Conservation (phyloP, 1,284 basidiomycete genomes). For the Fomitopsis pinicola region DNA sequence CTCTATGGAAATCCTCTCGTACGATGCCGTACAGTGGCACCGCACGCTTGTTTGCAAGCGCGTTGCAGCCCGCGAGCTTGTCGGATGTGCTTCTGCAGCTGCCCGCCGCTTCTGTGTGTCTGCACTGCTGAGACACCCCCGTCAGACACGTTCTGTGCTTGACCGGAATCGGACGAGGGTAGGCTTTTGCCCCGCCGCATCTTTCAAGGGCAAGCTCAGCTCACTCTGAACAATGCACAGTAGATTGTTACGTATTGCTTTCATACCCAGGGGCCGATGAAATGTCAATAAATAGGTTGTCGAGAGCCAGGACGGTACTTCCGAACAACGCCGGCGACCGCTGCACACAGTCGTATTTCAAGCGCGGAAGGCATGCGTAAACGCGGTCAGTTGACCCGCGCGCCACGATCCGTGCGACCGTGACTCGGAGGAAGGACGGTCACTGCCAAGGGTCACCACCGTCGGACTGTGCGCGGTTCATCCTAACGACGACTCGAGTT, state of each 20-base stretch:
- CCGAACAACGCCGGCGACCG: not conserved
- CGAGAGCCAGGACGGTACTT: not conserved
- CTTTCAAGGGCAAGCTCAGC: not conserved
- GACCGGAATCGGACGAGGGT: too few relatives aligned
- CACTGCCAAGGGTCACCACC: not conserved
- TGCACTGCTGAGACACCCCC: not conserved
- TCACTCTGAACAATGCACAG: not conserved
- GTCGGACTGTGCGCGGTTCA: not conserved
- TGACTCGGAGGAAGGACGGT: too few relatives aligned
- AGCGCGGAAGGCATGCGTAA: not conserved
- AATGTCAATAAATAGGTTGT: not conserved
- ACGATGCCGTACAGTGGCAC: too few relatives aligned
- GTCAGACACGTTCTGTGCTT: too few relatives aligned
- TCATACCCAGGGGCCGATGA: not conserved
- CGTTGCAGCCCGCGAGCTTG: not conserved
- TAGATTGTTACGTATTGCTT: not conserved
- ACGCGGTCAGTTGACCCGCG: conserved; percentile 7
- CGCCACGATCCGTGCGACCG: conserved; percentile 1
- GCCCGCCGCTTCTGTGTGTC: not conserved
- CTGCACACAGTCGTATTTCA: conserved; percentile 2
- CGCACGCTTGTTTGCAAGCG: too few relatives aligned
- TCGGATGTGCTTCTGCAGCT: not conserved
- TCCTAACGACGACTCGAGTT: not conserved
- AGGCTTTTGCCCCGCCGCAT: not conserved
- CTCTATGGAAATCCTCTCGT: too few relatives aligned